Base-by-base conservation (phyloP, 1,284 basidiomycete genomes). In the Apiotrichum gracile region DNA sequence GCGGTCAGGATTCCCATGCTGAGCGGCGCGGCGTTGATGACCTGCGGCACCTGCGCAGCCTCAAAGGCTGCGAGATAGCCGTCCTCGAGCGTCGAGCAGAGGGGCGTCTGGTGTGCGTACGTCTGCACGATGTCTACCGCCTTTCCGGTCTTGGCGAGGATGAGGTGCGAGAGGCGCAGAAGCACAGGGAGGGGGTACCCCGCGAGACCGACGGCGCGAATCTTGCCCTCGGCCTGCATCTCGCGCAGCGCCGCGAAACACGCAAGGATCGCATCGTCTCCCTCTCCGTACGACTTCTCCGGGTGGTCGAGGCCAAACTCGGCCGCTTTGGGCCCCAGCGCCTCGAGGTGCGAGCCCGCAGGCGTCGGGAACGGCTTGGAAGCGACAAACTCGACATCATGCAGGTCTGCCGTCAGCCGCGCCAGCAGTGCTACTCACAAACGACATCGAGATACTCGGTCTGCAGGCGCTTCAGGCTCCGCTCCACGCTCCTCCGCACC, bases 121-220 rank as follows among this genome's bases (percentile, higher is more conserved):
- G 86, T 87, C 56, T 93, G 82, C 34, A 96, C 60, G 40, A 87
- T 80, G 69, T 93, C 91, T 54, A 94, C 70, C 0, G 62, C 65
- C 10, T 83, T 82, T 7, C 83, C 73, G 10, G 78, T 83, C 65
- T 85, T 80, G n/a, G 39, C 39, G 3, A 62, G 54, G 54, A 90
- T 82, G 44, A 97, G 78, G 19, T 89, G 79, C 17, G 88, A 82
- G 17, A 97, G 76, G 10, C 94, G 85, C 10, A 98, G 81, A 14
- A 97, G 80, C 1, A 86, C 85, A 3, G 91, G 88, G n/a, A 97
- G 80, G 1, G 92, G 91, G 67, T 88, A 96, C 1, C 87, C 91
- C 85, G 71, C 51, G 3, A 98, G 87, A 3, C 94, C 94, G 55
- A 97, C 84, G 38, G 83, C 78, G 64, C 78, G 82, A 62, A 97